Conservation (phyloP, 805 yeast genomes). For the Yarrowia sp. region DNA sequence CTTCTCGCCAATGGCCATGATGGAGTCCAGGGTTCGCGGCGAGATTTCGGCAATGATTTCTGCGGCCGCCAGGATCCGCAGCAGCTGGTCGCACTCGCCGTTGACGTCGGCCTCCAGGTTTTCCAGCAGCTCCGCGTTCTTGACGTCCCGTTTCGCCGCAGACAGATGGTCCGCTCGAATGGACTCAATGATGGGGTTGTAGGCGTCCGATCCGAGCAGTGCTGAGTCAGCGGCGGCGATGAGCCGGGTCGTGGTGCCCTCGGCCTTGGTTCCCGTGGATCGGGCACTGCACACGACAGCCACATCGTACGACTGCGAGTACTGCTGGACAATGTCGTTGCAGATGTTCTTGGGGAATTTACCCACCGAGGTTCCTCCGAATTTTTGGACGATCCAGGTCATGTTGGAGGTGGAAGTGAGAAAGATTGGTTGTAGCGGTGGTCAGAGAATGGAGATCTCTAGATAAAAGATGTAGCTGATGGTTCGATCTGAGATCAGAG, state of each 20-base stretch:
- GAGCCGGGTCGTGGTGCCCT: slow-evolving; percentile 92
- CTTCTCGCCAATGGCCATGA: slow-evolving; percentile 94
- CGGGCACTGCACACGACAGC: slow-evolving; percentile 98
- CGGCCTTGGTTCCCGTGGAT: slow-evolving; percentile 86
- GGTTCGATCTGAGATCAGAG: too few relatives aligned
- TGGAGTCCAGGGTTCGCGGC: slow-evolving; percentile 83
- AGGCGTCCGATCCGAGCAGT: slow-evolving; percentile 50
- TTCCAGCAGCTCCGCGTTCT: slow-evolving; percentile 56
- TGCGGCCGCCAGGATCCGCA: slow-evolving; percentile 81
- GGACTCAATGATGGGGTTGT: slow-evolving; percentile 62
- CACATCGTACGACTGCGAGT: slow-evolving; percentile 63
- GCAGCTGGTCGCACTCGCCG: slow-evolving; percentile 70
- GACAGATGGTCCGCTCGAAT: slow-evolving; percentile 79
- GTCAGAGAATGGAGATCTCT: neutral
- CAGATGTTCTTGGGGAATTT: slow-evolving; percentile 88
- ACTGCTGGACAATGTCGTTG: slow-evolving; percentile 74
- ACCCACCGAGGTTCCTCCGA: slow-evolving; percentile 97
- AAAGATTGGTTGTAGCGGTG: neutral
- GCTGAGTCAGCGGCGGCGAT: slow-evolving; percentile 77
- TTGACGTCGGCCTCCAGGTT: slow-evolving; percentile 66
- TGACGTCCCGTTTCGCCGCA: slow-evolving; percentile 68
- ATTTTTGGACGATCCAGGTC: slow-evolving; percentile 84
- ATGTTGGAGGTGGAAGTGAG: neutral
- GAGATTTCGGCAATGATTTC: slow-evolving; percentile 91
- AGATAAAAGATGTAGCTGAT: too few relatives aligned